These are phyloP conservation scores for Phytomonas francai DNA, from an alignment of 208 protist species.

Conservation along the genomic window DNA sequence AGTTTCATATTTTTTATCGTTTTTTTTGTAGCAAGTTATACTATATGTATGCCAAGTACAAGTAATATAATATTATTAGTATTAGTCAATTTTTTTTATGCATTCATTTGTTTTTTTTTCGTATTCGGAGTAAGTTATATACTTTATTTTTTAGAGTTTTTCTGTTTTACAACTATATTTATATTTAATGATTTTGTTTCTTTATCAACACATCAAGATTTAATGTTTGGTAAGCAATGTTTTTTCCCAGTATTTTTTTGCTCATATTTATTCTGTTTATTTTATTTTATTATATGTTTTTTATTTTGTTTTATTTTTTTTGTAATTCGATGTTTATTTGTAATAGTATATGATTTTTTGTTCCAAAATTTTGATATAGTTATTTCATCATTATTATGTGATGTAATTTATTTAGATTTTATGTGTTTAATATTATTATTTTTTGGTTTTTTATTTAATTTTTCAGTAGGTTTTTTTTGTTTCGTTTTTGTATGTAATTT, in stretches of 20 bases:
- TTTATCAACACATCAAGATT: slow-evolving; percentile 43
- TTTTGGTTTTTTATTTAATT: slow-evolving; percentile 73
- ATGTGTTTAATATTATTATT: slow-evolving; percentile 83
- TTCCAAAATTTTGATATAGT: slow-evolving; percentile 88
- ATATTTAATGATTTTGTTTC: slow-evolving; percentile 82
- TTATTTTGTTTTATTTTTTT: slow-evolving; percentile 90
- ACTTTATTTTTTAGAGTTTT: slow-evolving; percentile 80
- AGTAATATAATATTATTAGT: slow-evolving; percentile 46
- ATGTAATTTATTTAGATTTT: slow-evolving; percentile 78
- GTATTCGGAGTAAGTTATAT: slow-evolving; percentile 74
- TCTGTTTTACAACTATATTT: slow-evolving; percentile 53
- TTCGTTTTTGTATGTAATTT: slow-evolving; percentile 78
- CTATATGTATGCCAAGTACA: slow-evolving; percentile 8
- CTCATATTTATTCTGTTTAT: slow-evolving; percentile 84
- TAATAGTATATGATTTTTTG: slow-evolving; percentile 83
- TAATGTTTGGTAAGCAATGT: slow-evolving; percentile 40
- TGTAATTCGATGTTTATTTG: slow-evolving; percentile 83
- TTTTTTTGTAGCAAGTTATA: slow-evolving; percentile 38
- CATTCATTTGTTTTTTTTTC: slow-evolving; percentile 88
- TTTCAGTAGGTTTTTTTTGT: slow-evolving; percentile 70
- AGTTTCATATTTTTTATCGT: slow-evolving; percentile 86
- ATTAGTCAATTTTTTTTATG: slow-evolving; percentile 79
- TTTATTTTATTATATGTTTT: slow-evolving; percentile 88
- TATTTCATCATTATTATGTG: slow-evolving; percentile 74
- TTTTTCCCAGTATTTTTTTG: slow-evolving; percentile 73